Conservation (phyloP, 495 filamentous ascomycete genomes). For the Trichocladium antarcticum region DNA sequence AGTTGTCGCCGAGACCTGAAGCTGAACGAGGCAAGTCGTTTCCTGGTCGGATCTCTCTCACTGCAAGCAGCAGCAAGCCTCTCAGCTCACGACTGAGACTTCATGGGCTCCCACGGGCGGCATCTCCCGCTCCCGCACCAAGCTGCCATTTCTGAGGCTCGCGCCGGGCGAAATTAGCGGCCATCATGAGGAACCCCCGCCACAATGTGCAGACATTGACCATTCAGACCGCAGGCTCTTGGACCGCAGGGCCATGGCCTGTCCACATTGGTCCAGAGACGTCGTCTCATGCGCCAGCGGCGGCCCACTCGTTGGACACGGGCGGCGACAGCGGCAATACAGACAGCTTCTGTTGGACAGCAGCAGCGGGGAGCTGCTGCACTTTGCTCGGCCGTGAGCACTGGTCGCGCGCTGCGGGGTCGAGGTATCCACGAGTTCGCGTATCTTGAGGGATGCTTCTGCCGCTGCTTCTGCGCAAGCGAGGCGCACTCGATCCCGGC, state of each 20-base stretch:
- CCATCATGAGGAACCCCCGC: not conserved
- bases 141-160: no score
- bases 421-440: not conserved
- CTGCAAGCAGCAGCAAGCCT: no score
- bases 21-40: not conserved
- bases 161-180: not conserved
- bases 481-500: not conserved
- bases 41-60: not conserved
- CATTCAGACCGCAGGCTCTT: not conserved
- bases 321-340: not conserved
- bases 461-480: not conserved
- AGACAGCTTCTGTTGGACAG: not conserved
- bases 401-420: not conserved
- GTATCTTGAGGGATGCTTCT: constrained; percentile 3
- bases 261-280: constrained; percentile 3
- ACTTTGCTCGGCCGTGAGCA: no score
- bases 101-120: no score
- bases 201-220: not conserved
- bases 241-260: not conserved
- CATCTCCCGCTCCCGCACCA: no score
- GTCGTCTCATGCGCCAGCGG: not conserved
- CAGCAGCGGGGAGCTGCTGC: not conserved
- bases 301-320: not conserved
- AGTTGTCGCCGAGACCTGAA: not conserved
- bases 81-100: no score